Evolutionary conservation across 176 grass and related monocot genomes (phyloP).

Genomic region (Eleusine indica): DNA sequence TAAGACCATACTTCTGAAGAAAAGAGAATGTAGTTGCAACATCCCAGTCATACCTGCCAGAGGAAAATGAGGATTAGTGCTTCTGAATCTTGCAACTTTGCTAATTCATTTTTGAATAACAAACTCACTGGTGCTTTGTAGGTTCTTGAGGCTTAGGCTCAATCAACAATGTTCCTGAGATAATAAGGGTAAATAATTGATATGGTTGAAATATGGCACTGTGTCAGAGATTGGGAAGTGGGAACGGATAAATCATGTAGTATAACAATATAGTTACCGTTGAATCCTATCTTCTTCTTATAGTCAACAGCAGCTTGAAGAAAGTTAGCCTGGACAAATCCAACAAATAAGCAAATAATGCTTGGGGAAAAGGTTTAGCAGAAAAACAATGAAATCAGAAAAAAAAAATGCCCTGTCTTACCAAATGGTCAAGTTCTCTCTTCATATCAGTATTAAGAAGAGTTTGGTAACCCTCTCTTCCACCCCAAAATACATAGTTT

Average conservation of each 20-base stretch:
- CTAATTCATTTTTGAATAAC: neutral
- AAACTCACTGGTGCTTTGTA: constrained; percentile 95
- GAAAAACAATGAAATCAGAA: constrained; percentile 7
- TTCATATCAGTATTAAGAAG: constrained; percentile 97
- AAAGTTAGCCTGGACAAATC: constrained; percentile 74
- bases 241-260: constrained; percentile 19
- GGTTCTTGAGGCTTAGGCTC: constrained; percentile 99
- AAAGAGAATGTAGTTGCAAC: constrained; percentile 91
- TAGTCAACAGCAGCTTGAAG: constrained; percentile 89
- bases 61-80: constrained; percentile 28
- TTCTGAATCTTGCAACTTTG: constrained; percentile 2
- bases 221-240: neutral
- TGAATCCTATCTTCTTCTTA: constrained; percentile 95
- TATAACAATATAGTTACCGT: constrained; percentile 50
- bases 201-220: neutral
- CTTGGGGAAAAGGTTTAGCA: constrained; percentile 2
- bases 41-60: constrained; percentile 97
- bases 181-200: constrained; percentile 11
- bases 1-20: constrained; percentile 90
- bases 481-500: constrained; percentile 99
- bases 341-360: constrained; percentile 10
- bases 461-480: constrained; percentile 93
- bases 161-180: constrained; percentile 76
- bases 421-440: constrained; percentile 95
- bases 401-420: constrained; percentile 34